Evolutionary conservation across 1,284 basidiomycete genomes (phyloP).

Genomic region (Fistulina hepatica): DNA sequence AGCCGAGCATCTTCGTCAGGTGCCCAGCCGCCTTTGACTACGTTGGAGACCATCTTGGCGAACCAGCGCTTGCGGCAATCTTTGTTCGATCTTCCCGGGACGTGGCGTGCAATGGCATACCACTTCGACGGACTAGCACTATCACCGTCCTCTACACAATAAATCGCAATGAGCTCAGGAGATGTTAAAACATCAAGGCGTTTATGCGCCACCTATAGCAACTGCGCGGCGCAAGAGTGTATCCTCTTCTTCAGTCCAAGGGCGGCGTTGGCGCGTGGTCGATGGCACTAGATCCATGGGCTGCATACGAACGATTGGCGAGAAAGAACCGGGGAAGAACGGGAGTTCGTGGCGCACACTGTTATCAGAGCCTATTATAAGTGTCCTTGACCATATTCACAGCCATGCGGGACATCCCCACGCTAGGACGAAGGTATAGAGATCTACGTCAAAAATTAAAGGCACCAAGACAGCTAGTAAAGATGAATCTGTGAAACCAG

Average conservation of each 20-base stretch:
- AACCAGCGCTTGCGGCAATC: constrained; percentile 52
- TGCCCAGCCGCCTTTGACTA: constrained; percentile 47
- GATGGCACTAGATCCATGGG: no score
- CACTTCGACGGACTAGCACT: constrained; percentile 44
- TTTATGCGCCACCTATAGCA: constrained; percentile 28
- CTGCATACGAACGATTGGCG: no score
- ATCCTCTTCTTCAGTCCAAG: constrained; percentile 46
- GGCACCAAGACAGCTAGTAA: no score
- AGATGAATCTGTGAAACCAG: no score
- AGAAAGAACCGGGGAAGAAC: no score
- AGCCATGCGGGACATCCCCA: no score
- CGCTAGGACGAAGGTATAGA: no score
- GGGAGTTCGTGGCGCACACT: no score
- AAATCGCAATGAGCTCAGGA: not conserved
- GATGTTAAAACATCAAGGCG: constrained; percentile 9
- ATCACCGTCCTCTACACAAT: constrained; percentile 36
- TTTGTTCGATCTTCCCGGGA: constrained; percentile 47
- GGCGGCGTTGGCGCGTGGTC: constrained; percentile 44
- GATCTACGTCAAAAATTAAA: no score
- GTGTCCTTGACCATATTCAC: no score
- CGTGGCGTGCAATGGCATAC: constrained; percentile 50
- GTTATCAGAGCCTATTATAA: no score
- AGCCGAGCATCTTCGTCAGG: constrained; percentile 45
- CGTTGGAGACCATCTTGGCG: constrained; percentile 48
- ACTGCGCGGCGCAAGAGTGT: constrained; percentile 42